phyloP scores from a whole-genome alignment of 1,284 basidiomycete species.

The Microbotryum lychnidis-dioicae region DNA sequence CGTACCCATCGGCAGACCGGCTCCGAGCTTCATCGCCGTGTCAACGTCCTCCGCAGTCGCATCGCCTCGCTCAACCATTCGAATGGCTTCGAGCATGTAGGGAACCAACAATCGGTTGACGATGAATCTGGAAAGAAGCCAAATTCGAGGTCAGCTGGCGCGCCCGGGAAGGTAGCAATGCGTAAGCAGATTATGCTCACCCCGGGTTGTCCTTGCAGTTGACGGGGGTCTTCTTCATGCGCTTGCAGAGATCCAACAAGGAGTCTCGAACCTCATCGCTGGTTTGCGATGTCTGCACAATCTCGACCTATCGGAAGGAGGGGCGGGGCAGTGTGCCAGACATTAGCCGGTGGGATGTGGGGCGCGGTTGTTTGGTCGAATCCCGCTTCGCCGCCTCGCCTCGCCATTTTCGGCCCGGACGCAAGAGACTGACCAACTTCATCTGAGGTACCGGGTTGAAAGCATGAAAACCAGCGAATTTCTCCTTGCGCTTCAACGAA shows the following conservation, averaged over 20 bases:
- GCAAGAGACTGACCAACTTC: conserved; percentile 43
- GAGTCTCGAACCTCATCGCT: conserved; percentile 45
- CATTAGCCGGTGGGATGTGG: too few species aligned
- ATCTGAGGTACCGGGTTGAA: conserved; percentile 46
- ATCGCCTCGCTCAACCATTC: conserved; percentile 52
- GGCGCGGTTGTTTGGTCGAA: too few species aligned
- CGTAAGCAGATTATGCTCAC: conserved; percentile 21
- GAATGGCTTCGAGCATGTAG: conserved; percentile 51
- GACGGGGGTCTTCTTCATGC: conserved; percentile 50
- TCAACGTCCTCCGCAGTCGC: conserved; percentile 52
- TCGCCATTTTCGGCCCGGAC: neutral
- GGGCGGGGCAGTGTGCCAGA: too few species aligned
- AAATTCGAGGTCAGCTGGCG: neutral
- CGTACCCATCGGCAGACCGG: conserved; percentile 40
- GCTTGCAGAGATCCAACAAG: conserved; percentile 45
- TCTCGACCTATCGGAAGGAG: conserved; percentile 41
- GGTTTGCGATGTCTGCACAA: conserved; percentile 48
- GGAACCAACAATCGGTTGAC: conserved; percentile 50
- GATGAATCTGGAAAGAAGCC: conserved; percentile 41
- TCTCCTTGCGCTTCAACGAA: conserved; percentile 36
- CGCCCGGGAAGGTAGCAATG: neutral
- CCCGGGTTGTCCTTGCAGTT: conserved; percentile 51
- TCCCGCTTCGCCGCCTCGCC: too few species aligned
- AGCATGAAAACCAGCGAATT: conserved; percentile 50
- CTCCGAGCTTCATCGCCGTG: conserved; percentile 53